Evolutionary conservation across 164 flowering plant genomes (phyloP).

Genomic region (Stephania yunnanensis): DNA sequence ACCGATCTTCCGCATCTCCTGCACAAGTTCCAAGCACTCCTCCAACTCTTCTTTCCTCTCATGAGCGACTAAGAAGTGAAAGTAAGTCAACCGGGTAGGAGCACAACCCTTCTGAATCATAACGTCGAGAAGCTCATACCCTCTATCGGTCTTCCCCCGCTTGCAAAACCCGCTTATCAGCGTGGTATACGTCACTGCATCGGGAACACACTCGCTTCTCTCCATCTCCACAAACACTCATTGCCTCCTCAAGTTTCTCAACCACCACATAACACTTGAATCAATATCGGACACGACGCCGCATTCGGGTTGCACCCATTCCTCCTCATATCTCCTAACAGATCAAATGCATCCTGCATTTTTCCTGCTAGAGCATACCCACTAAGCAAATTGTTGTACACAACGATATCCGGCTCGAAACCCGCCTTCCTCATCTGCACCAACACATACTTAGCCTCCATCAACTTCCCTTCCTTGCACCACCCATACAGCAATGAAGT

Average conservation of each 20-base stretch:
- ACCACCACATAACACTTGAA: constrained; percentile 63
- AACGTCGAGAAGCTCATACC: constrained; percentile 59
- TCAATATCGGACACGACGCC: constrained; percentile 64
- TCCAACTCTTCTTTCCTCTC: constrained; percentile 87
- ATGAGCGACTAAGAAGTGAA: constrained; percentile 68
- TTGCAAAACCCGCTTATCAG: constrained; percentile 87
- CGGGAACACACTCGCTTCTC: constrained; percentile 65
- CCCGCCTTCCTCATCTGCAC: constrained; percentile 78
- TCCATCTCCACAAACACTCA: constrained; percentile 65
- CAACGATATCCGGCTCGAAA: constrained; percentile 78
- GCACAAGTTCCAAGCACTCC: constrained; percentile 62
- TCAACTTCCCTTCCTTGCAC: constrained; percentile 82
- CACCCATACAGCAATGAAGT: constrained; percentile 83
- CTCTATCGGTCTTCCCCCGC: constrained; percentile 59
- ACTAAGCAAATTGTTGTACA: constrained; percentile 63
- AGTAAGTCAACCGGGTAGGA: constrained; percentile 60
- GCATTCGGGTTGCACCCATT: constrained; percentile 74
- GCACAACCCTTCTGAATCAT: constrained; percentile 59
- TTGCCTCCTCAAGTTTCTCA: constrained; percentile 73
- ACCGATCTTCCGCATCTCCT: constrained; percentile 53
- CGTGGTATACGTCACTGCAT: constrained; percentile 74
- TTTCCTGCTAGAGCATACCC: constrained; percentile 69
- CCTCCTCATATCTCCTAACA: constrained; percentile 67
- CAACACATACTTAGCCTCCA: constrained; percentile 75
- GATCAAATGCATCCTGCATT: constrained; percentile 69